Evolutionary conservation across 1,284 basidiomycete species (phyloP), one percentile per base, ranked within the genome.

Genomic region (Trichosporon asahii): DNA sequence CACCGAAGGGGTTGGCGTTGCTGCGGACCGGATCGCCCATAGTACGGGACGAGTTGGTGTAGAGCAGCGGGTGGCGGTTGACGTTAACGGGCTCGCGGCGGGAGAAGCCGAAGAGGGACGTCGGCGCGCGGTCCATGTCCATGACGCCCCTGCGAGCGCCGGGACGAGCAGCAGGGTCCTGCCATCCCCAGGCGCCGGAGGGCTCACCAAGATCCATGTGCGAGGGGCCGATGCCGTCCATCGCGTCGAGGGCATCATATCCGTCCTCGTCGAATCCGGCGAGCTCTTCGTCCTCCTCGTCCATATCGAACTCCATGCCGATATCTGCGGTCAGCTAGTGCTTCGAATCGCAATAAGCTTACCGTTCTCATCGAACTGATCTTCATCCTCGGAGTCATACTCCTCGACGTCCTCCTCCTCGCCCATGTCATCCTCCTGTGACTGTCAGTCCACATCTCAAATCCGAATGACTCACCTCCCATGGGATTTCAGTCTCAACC

Each of bases 41-140:
- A 25, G 85, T 61, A 61, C 57, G 57, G 15, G 57, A 61, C 57
- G 57, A 61, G 57, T 61, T 61, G 86, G 74, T 91, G 37, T 92
- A 79, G 12, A 97, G 87, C 11, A 97, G 85, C 2, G 94, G 94
- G 79, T 97, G 95, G 0, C 57, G 57, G 57, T 90, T 90, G 14
- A 89, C 89, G 53, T 88, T 85, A 76, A 92, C 90, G 21, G 67
- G 66, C 57, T 66, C 12, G 53, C 71, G 68, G 6, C 65, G 67
- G 3, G 66, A 53, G 18, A 75, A 55, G 35, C 77, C 75, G 57
- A 76, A 77, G 27, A 77, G 53, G 0, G 73, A 72, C 15, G 72
- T 37, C 14, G 75, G 65, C 3, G 74, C 70, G 15, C 66, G 53
- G 44, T 76, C 76, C 74, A 69, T 74, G 25, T 71, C 65, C 61